Base-by-base conservation (phyloP, 768 basidiomycete genomes). In the Hygrocybe punicea region DNA sequence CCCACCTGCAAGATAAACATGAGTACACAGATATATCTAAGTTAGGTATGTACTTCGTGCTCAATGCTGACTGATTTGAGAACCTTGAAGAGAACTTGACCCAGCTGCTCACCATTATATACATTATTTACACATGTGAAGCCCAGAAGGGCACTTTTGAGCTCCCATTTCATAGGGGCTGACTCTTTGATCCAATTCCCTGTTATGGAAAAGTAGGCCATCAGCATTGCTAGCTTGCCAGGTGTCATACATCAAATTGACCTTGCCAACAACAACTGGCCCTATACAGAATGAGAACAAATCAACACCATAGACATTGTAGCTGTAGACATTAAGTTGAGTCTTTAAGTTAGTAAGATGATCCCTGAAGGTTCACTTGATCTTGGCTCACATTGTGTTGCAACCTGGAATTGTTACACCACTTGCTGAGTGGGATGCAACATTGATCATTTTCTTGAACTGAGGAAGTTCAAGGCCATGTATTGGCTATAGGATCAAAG, bases 201-300 rank as follows among this genome's bases (percentile, higher is more conserved):
- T 0, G 71, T 78, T 4, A 74, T 69, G 0, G 68, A 74, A 60
- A 74, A 73, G 59, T 78, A 79, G n/a, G 1, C 62, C 67, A 60
- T 78, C 74, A 1, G 59, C 56, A 57, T 73, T 76, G 10, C 39
- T 50, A 2, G 76, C 76, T 48, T 74, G 74, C 77, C 76, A 78
- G 10, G 67, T 72, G 60, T 78, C 71, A 60, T 72, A 73, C 2
- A 74, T 78, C 9, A 72, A 17, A 39, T 61, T 70, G 29, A 74
- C 44, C 13, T 36, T 17, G 21, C 58, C 53, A 17, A 24, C 47
- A 34, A 58, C 58, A 6, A 42, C 40, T 14, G 45, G 44, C 58
- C 42, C 58, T 58, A 35, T 4, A 29, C 8, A 8, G 4, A 4
- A 29, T 29, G 29, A 29, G 29, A 29, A 4, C 29, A n/a, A 29